Base-by-base conservation (phyloP, 352 stramenopile species). In the Albugo laibachii region DNA sequence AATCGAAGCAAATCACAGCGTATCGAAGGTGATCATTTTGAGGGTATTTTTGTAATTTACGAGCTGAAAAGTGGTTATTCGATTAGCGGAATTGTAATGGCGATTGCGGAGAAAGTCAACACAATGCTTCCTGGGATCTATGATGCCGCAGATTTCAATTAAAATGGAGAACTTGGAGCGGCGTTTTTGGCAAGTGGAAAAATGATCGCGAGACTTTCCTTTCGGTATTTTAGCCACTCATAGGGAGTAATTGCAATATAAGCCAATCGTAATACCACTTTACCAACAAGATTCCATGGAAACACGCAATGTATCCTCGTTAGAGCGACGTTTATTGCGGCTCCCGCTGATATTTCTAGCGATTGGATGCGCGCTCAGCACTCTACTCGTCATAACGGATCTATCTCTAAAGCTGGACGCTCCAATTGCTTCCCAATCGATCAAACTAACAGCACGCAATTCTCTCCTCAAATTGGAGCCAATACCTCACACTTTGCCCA, bases 121-220 rank as follows among this genome's bases (percentile, higher is more conserved):
- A 97, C 85, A 38, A 93, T 97, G 68, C 80, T 98, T 47, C 86
- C 85, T 58, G 91, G 91, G 67, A 95, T 97, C 67, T 97, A 98
- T 73, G 89, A 98, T 68, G 66, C 85, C 34, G 70, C 69, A 52
- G 74, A 93, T 41, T 97, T 96, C 67, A 80, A 95, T 52, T 94
- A 95, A 61, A 62, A 31, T 31, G 24, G 24, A 31, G 8, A 31
- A 10, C 3, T 31, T 31, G 24, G 3, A 31, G n/a, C n/a, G n/a
- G n/a, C 24, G 24, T 10, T 31, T 31, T 31, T 31, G 24, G 8
- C 24, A 31, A 10, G 3, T 3, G 24, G 8, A 31, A 8, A 31
- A 31, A 8, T 31, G 24, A 10, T 31, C 24, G 24, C 8, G 8
- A 31, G 24, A 3, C 24, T 31, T 31, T 31, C 24, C 24, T 31